phyloP scores from a whole-genome alignment of 164 flowering plant species.

The Berberis vulgaris region DNA sequence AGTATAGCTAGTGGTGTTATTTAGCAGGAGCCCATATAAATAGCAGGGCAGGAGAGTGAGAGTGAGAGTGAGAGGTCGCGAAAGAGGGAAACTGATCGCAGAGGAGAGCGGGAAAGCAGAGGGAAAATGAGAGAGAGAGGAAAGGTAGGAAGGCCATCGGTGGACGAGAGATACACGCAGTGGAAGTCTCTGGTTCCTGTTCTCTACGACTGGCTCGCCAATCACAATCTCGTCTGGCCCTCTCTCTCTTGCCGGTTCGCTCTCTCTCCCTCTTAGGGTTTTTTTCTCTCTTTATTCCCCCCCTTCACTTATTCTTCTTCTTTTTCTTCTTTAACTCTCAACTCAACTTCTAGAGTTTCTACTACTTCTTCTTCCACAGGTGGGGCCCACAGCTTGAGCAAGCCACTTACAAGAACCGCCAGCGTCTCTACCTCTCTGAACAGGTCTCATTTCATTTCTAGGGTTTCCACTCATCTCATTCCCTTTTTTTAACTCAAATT shows the following conservation, averaged over 20 bases:
- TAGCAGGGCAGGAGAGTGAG: no score
- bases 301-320: neutral
- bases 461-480: no score
- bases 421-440: slow-evolving; percentile 94
- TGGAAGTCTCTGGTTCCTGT: slow-evolving; percentile 93
- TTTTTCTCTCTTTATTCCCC: neutral
- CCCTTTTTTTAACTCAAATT: no score
- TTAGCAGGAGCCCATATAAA: no score
- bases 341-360: neutral
- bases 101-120: neutral
- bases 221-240: slow-evolving; percentile 97
- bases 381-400: slow-evolving; percentile 96
- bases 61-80: neutral
- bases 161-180: slow-evolving; percentile 76
- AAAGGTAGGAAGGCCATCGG: slow-evolving; percentile 33
- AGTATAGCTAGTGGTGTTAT: no score
- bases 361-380: slow-evolving; percentile 20
- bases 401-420: slow-evolving; percentile 91
- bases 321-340: no score
- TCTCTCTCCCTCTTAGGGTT: slow-evolving; percentile 7
- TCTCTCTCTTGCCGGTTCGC: slow-evolving; percentile 86
- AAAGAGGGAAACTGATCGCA: neutral
- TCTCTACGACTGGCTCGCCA: slow-evolving; percentile 96
- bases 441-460: no score
- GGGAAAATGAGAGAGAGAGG: slow-evolving; percentile 25